phyloP scores from a whole-genome alignment of 1,284 basidiomycete species.

The Singerocomus inundabilis region DNA sequence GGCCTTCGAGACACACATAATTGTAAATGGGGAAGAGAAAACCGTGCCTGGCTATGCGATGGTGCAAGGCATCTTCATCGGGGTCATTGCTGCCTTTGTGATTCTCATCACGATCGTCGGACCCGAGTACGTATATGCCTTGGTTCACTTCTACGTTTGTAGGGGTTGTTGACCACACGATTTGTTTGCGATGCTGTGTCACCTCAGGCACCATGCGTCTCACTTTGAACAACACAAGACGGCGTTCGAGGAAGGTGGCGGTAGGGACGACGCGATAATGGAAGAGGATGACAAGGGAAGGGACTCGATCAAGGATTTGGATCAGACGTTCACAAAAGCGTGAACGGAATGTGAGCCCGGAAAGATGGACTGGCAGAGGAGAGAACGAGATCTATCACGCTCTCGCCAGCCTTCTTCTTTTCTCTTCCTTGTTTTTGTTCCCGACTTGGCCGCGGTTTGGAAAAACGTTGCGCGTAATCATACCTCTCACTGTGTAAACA shows the following conservation, averaged over 20 bases:
- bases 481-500: too few species aligned
- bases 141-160: neutral
- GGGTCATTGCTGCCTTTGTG: constrained; percentile 66
- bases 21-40: constrained; percentile 43
- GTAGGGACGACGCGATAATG: constrained; percentile 39
- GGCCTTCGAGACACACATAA: constrained; percentile 53
- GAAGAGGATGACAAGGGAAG: constrained; percentile 8
- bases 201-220: constrained; percentile 64
- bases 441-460: too few species aligned
- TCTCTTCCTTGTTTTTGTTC: too few species aligned
- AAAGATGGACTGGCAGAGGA: too few species aligned
- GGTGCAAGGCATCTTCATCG: constrained; percentile 87
- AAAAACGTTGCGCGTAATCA: too few species aligned
- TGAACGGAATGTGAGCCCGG: too few species aligned
- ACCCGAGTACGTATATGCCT: constrained; percentile 58
- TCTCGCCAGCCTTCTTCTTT: too few species aligned
- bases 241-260: constrained; percentile 76
- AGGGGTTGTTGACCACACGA: constrained; percentile 3
- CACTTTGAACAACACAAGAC: constrained; percentile 83
- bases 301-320: constrained; percentile 10
- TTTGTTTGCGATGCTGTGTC: neutral
- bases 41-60: constrained; percentile 79
- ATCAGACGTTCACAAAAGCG: neutral
- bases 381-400: too few species aligned
- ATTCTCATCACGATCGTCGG: constrained; percentile 67